phyloP scores from a whole-genome alignment of 2,329 filamentous ascomycete genomes.

The Xylariaceae sp. region DNA sequence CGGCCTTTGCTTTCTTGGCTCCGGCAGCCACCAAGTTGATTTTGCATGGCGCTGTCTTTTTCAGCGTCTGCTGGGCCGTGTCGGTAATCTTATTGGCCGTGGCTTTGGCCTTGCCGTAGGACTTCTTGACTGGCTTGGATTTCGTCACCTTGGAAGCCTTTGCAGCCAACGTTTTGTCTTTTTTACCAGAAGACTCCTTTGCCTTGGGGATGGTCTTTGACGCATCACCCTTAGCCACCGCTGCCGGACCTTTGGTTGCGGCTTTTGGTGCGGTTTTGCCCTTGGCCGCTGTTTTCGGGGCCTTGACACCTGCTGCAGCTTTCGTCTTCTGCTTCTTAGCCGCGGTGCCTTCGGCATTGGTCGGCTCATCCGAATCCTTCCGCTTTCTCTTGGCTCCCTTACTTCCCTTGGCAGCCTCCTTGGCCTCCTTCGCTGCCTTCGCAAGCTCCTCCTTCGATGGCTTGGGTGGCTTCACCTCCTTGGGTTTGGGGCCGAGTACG shows the following conservation, averaged over 20 bases:
- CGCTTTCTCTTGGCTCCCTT: slow-evolving; percentile 56
- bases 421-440: slow-evolving; percentile 31
- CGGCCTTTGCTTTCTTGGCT: slow-evolving; percentile 13
- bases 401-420: slow-evolving; percentile 40
- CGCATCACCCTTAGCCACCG: slow-evolving; percentile 36
- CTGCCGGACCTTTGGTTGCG: slow-evolving; percentile 31
- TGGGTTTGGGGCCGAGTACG: slow-evolving; percentile 56
- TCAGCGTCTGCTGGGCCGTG: slow-evolving; percentile 9
- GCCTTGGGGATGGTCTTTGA: slow-evolving; percentile 37
- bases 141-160: slow-evolving; percentile 27
- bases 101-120: slow-evolving; percentile 25
- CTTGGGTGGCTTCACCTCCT: slow-evolving; percentile 47
- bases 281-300: slow-evolving; percentile 32
- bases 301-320: slow-evolving; percentile 33
- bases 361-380: slow-evolving; percentile 44
- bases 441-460: slow-evolving; percentile 40
- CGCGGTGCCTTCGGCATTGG: slow-evolving; percentile 25
- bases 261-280: slow-evolving; percentile 32
- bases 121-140: slow-evolving; percentile 29
- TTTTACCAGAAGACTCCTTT: slow-evolving; percentile 29
- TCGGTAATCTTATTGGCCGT: neutral
- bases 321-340: slow-evolving; percentile 47
- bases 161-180: slow-evolving; percentile 20
- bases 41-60: slow-evolving; percentile 21
- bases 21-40: slow-evolving; percentile 26